Evolutionary conservation across 768 basidiomycete species (phyloP).

Genomic region (Suillus cothurnatus): DNA sequence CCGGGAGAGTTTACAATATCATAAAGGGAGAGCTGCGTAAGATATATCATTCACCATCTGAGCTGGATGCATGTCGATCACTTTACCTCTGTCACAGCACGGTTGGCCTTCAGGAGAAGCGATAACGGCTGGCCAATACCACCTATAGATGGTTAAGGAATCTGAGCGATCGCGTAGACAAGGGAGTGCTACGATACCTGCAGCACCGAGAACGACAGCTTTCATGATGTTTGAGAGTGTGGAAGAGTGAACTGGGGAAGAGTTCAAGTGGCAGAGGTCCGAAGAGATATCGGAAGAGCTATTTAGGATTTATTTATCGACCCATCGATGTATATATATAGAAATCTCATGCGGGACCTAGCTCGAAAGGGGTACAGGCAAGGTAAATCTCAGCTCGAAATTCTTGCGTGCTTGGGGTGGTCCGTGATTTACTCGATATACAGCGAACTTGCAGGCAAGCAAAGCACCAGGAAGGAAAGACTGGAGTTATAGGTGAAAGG

Average conservation of each 20-base stretch:
- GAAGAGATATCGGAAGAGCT: slow-evolving; percentile 5
- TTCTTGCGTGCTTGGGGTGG: neutral
- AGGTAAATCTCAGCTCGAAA: neutral
- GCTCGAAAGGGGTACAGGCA: neutral
- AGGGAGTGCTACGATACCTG: slow-evolving; percentile 52
- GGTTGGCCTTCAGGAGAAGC: slow-evolving; percentile 86
- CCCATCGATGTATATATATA: neutral
- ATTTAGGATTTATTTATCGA: neutral
- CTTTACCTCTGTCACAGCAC: slow-evolving; percentile 72
- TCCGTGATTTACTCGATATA: neutral
- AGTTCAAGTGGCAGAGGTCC: slow-evolving; percentile 2
- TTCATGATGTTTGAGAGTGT: slow-evolving; percentile 44
- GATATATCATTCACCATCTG: slow-evolving; percentile 8
- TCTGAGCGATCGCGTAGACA: slow-evolving; percentile 4
- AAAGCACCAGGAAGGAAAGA: neutral
- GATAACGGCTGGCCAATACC: slow-evolving; percentile 97
- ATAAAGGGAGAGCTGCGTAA: slow-evolving; percentile 73
- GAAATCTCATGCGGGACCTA: neutral
- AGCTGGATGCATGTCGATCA: slow-evolving; percentile 7
- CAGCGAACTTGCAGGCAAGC: neutral
- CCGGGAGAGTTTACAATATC: slow-evolving; percentile 99
- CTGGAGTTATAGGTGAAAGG: neutral
- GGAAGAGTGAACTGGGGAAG: slow-evolving; percentile 5
- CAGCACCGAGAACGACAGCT: slow-evolving; percentile 95
- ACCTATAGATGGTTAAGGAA: slow-evolving; percentile 45